These are phyloP conservation scores for Chenopodium berlandieri DNA, from an alignment of 148 eudicot genomes.

Conservation along the genomic window DNA sequence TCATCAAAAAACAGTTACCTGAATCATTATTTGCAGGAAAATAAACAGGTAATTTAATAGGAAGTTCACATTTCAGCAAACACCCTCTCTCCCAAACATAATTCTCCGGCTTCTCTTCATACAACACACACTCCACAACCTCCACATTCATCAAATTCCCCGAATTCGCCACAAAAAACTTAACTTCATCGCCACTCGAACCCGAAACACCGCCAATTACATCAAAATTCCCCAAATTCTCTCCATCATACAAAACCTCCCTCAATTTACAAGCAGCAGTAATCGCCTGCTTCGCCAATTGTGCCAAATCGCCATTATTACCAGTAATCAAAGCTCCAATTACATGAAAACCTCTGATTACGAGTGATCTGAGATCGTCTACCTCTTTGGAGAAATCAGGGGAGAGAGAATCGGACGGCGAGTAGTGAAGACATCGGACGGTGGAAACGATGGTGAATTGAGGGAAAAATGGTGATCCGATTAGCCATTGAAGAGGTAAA, in stretches of 20 bases:
- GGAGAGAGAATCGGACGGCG: slow-evolving; percentile 33
- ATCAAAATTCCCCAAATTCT: slow-evolving; percentile 23
- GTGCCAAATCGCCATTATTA: slow-evolving; percentile 32
- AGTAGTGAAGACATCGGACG: slow-evolving; percentile 66
- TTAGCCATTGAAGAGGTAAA: slow-evolving; percentile 67
- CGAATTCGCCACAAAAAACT: slow-evolving; percentile 49
- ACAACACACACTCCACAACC: slow-evolving; percentile 50
- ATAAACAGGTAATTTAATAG: slow-evolving; percentile 71
- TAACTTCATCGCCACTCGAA: slow-evolving; percentile 35
- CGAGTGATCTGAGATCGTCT: slow-evolving; percentile 58
- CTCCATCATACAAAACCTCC: slow-evolving; percentile 34
- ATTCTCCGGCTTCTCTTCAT: slow-evolving; percentile 67
- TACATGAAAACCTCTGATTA: slow-evolving; percentile 72
- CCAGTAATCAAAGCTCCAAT: slow-evolving; percentile 70
- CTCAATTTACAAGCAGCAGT: slow-evolving; percentile 46
- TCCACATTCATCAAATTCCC: slow-evolving; percentile 38
- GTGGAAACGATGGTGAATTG: slow-evolving; percentile 66
- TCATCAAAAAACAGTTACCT: slow-evolving; percentile 38
- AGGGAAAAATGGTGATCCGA: slow-evolving; percentile 73
- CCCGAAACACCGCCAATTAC: slow-evolving; percentile 63
- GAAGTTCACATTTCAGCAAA: slow-evolving; percentile 61
- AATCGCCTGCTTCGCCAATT: slow-evolving; percentile 49
- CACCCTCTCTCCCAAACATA: slow-evolving; percentile 89
- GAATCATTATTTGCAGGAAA: slow-evolving; percentile 43
- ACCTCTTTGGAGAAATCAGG: slow-evolving; percentile 30